These are phyloP conservation scores for Trichoderma semiorbis DNA, from an alignment of 2,329 filamentous ascomycete genomes.

Conservation along the genomic window DNA sequence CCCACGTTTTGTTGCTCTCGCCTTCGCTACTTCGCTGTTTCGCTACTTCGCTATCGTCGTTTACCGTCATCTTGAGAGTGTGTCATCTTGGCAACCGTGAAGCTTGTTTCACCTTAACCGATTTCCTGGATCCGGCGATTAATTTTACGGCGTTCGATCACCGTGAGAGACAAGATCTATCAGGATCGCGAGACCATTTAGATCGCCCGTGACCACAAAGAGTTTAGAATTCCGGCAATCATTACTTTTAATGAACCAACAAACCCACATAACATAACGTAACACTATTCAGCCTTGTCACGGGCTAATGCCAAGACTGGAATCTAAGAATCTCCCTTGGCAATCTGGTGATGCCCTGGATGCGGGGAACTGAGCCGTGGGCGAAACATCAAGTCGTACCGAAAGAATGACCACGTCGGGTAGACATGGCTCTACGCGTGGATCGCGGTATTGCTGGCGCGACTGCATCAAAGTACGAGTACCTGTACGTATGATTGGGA, in stretches of 20 bases:
- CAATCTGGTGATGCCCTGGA: neutral
- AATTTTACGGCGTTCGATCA: neutral
- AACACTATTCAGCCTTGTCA: neutral
- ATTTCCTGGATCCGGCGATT: neutral
- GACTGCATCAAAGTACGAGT: neutral
- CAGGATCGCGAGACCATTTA: neutral
- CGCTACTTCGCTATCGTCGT: neutral
- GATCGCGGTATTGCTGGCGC: neutral
- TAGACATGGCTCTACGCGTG: neutral
- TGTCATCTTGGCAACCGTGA: neutral
- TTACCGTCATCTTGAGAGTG: neutral
- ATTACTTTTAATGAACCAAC: neutral
- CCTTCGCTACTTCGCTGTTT: neutral
- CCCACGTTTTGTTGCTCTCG: neutral
- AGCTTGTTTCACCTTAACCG: slow-evolving; percentile 10
- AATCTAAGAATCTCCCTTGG: neutral
- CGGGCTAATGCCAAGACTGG: neutral
- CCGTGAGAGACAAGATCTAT: neutral
- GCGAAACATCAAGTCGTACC: neutral
- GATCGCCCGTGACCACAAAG: neutral
- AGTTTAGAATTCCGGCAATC: neutral
- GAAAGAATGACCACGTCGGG: neutral
- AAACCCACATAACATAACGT: neutral
- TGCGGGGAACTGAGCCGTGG: neutral
- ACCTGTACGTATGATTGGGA: neutral